Base-by-base conservation (phyloP, 2,329 filamentous ascomycete species). In the Colletotrichum tamarilloi region DNA sequence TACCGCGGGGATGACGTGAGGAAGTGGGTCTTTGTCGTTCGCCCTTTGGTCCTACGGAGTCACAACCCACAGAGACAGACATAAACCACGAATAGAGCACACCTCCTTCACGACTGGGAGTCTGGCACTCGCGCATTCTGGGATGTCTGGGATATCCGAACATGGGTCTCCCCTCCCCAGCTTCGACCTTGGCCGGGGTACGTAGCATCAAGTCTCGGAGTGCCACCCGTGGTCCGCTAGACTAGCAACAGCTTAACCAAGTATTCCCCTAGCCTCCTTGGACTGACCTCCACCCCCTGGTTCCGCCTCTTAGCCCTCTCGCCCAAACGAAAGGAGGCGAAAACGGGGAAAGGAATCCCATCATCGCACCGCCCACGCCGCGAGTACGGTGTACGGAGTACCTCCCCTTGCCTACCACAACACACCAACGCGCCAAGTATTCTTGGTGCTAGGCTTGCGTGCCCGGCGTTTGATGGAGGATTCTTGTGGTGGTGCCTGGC, bases 1-100 rank as follows among this genome's bases (percentile, higher is more conserved):
- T 71, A 58, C 56, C 71, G 49, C 38, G 49, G 67, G 60, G 71
- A 66, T 71, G 71, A 73, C 67, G 71, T 71, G 67, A 69, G 67
- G 35, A 52, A 57, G 71, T 62, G 71, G 71, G 26, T 49, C 64
- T 30, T 30, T 67, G 64, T 58, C 42, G 49, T 46, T 70, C 46
- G 28, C 42, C 49, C 60, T 69, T 60, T 38, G 60, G 35, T 55
- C 62, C 62, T 70, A 62, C 60, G 19, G 38, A 42, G 38, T 16
- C 38, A 42, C 38, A 42, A 14, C 14, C 38, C 38, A 42, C 38
- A 42, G 14, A 19, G 16, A 14, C 38, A 42, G 38, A 19, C 38
- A 19, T 16, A 42, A 19, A 19, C 38, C 38, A 19, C 38, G 38
- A 42, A 42, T 42, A 42, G 38, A 42, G 38, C 38, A 42, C 38